Evolutionary conservation across 768 basidiomycete genomes (phyloP), one percentile per base, ranked within the genome.

Genomic region (Botryobasidium botryosum): DNA sequence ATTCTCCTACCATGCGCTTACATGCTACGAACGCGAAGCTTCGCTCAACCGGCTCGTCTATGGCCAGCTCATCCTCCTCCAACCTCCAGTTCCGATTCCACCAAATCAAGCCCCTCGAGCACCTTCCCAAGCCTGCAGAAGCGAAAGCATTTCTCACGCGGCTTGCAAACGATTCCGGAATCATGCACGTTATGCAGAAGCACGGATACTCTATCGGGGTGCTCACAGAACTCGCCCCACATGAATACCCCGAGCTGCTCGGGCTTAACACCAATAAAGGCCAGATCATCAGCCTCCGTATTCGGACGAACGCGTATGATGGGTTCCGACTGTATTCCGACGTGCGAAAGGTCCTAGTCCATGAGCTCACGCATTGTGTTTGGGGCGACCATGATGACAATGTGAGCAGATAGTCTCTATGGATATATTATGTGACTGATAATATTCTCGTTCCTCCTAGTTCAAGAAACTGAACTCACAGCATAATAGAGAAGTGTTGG

Each of bases 401-500:
- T 50, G 82, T 81, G 49, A 55, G 77, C 64, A 3, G 15, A 8
- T 3, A 31, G 24, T 20, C 8, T 3, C 40, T 39, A 25, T 31
- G 7, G 33, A 28, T 47, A 25, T 32, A 28, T 3, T 7, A 10
- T 32, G 43, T 39, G 20, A 23, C 12, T 7, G 5, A 31, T 35
- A 21, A 23, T 18, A 13, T 36, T 27, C 25, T 29, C 20, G 12
- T 35, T 21, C 6, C 25, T 24, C 31, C 2, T 46, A 77, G 83
- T 85, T 85, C 57, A 84, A 82, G 55, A 68, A 71, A 47, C 63
- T 85, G 4, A 82, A 84, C 55, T 82, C 80, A 1, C 64, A 71
- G 47, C 67, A 84, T 2, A 83, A 82, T 55, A 66, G 71, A 5
- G 80, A 86, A 54, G 77, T 84, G 1, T 66, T 65, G 1, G 76